Evolutionary conservation across 352 stramenopile genomes (phyloP).

Genomic region (Aphanomyces invadans): DNA sequence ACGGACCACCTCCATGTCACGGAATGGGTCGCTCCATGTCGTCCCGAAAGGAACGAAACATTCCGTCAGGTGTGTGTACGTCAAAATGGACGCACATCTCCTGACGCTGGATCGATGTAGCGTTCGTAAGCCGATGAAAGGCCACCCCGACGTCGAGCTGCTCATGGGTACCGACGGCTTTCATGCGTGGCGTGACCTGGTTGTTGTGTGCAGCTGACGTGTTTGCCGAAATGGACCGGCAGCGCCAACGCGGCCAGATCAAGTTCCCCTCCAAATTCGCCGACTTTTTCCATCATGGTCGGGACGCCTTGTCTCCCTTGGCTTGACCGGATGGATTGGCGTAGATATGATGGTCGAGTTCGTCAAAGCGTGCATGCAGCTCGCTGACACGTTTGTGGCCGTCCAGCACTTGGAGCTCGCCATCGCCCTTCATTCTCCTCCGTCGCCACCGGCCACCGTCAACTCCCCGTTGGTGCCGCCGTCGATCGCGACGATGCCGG

Average conservation of each 20-base stretch:
- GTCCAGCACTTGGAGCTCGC: conserved; percentile 38
- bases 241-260: conserved; percentile 38
- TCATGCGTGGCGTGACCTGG: neutral
- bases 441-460: neutral
- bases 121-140: neutral
- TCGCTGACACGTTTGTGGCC: conserved; percentile 52
- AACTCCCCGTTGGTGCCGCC: neutral
- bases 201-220: conserved; percentile 39
- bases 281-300: conserved; percentile 55
- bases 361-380: conserved; percentile 53
- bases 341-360: conserved; percentile 70
- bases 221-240: conserved; percentile 57
- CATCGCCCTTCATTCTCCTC: neutral
- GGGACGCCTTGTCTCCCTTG: neutral
- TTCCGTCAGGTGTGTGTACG: neutral
- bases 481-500: neutral
- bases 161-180: conserved; percentile 19
- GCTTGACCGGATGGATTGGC: neutral
- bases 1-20: neutral
- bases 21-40: neutral
- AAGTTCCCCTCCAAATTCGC: conserved; percentile 60
- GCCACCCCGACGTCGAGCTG: conserved; percentile 12
- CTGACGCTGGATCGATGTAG: neutral
- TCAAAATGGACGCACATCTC: neutral
- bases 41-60: neutral